Evolutionary conservation across 2,329 filamentous ascomycete genomes (phyloP).

Genomic region (Aspergillus awamori): DNA sequence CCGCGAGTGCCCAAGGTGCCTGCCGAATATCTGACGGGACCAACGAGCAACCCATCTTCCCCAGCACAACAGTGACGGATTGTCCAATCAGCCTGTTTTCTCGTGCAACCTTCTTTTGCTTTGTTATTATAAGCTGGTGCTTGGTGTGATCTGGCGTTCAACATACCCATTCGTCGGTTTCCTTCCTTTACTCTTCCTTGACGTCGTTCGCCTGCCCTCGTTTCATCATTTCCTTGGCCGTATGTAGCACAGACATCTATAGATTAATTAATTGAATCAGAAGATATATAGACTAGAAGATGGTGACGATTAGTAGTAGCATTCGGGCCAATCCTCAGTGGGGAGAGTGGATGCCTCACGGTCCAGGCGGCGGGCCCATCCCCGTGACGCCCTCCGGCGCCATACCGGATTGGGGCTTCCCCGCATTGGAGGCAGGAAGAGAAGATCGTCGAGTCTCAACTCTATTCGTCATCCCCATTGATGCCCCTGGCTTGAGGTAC

Average conservation of each 20-base stretch:
- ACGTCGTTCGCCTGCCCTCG: neutral
- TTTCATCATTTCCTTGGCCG: neutral
- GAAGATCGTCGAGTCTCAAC: neutral
- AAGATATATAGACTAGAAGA: neutral
- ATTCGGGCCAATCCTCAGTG: no score
- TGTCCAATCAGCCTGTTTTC: neutral
- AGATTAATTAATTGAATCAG: slow-evolving; percentile 1
- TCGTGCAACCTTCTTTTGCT: neutral
- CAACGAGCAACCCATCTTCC: slow-evolving; percentile 40
- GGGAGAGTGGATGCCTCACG: neutral
- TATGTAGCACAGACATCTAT: neutral
- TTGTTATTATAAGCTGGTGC: neutral
- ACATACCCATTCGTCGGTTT: slow-evolving; percentile 13
- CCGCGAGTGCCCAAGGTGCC: slow-evolving; percentile 53
- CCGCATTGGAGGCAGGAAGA: slow-evolving; percentile 20
- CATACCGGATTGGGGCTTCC: slow-evolving; percentile 19
- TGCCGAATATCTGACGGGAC: slow-evolving; percentile 48
- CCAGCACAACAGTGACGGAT: slow-evolving; percentile 27
- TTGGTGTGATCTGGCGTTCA: slow-evolving; percentile 8
- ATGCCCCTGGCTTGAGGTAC: neutral
- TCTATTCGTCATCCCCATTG: neutral
- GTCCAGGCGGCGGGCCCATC: neutral
- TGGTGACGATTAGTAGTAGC: no score
- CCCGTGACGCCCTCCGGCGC: slow-evolving; percentile 14
- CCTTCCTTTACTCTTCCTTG: no score